A percentile compares a stretch with the other conserved stretches of the same genome.
phyloP scores from a whole-genome alignment of 1,139 yeast genomes.

The Wickerhamiella pararugosa region DNA sequence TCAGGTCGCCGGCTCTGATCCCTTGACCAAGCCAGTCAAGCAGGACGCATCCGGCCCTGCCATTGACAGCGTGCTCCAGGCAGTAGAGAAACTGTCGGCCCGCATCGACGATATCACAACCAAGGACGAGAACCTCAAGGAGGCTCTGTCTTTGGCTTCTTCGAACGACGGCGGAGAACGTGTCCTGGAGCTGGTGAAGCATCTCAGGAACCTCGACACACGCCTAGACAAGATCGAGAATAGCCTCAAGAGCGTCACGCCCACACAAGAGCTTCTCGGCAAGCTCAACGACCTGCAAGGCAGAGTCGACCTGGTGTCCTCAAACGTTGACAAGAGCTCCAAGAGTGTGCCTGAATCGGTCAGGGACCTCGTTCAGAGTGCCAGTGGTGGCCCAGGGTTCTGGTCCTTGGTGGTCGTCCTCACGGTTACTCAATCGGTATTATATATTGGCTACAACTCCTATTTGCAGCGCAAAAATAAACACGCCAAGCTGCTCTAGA shows the following conservation, averaged over 20 bases:
- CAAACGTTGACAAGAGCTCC: background rate
- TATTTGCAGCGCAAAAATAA: slow-evolving; percentile 6
- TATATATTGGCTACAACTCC: slow-evolving; percentile 6
- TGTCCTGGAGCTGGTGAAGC: background rate
- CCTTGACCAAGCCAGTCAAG: background rate
- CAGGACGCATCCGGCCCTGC: background rate
- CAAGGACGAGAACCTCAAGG: background rate
- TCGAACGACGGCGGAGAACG: background rate
- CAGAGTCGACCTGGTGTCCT: slow-evolving; percentile 1
- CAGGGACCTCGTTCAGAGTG: background rate
- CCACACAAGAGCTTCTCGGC: background rate
- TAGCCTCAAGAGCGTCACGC: slow-evolving; percentile 5
- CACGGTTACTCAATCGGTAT: slow-evolving; percentile 10
- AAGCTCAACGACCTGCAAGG: slow-evolving; percentile 2
- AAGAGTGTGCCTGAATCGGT: background rate
- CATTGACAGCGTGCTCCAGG: background rate
- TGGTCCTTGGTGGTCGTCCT: slow-evolving; percentile 7
- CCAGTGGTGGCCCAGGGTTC: slow-evolving; percentile 2
- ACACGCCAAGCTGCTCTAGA: slow-evolving; percentile 13
- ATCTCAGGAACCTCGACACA: background rate
- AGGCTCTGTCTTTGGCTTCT: background rate
- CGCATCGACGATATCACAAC: background rate
- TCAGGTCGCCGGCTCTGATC: background rate
- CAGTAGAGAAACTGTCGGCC: background rate
- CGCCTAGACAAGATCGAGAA: slow-evolving; percentile 6